These are phyloP conservation scores for Fragilaria crotonensis DNA, from an alignment of 108 stramenopile genomes.

Conservation along the genomic window DNA sequence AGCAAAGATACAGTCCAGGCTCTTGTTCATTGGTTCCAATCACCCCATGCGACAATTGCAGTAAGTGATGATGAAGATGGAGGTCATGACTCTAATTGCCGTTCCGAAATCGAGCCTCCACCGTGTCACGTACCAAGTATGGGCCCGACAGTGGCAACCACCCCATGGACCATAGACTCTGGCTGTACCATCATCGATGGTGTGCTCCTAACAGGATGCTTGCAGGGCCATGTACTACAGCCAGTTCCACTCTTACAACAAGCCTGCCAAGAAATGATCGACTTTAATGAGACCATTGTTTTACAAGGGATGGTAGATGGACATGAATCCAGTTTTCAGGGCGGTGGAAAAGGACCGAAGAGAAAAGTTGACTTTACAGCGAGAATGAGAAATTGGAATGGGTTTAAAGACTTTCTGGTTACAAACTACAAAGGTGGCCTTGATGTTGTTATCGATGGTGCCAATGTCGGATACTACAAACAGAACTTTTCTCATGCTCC, in stretches of 20 bases:
- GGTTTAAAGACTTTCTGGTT: conserved; percentile 24
- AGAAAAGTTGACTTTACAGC: conserved; percentile 18
- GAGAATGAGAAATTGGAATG: conserved; percentile 26
- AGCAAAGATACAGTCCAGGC: conserved; percentile 38
- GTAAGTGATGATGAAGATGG: not conserved
- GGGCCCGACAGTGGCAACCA: conserved; percentile 25
- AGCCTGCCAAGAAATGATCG: conserved; percentile 56
- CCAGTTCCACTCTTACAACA: conserved; percentile 45
- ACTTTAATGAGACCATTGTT: conserved; percentile 79
- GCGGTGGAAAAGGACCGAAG: conserved; percentile 82
- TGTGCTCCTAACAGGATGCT: conserved; percentile 31
- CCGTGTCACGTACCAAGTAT: conserved; percentile 5
- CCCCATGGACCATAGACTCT: conserved; percentile 40
- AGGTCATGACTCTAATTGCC: not conserved
- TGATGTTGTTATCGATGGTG: conserved; percentile 93
- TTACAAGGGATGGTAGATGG: conserved; percentile 49
- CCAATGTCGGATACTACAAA: conserved; percentile 96
- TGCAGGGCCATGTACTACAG: conserved; percentile 34
- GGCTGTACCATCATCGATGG: conserved; percentile 54
- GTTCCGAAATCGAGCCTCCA: not conserved
- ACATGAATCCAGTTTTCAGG: conserved; percentile 53
- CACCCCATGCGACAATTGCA: conserved; percentile 8
- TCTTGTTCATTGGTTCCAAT: conserved; percentile 68
- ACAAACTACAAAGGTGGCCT: not conserved
- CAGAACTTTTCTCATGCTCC: conserved; percentile 76